phyloP scores from a whole-genome alignment of 2,329 filamentous ascomycete genomes.

The Cladosporium sp. region DNA sequence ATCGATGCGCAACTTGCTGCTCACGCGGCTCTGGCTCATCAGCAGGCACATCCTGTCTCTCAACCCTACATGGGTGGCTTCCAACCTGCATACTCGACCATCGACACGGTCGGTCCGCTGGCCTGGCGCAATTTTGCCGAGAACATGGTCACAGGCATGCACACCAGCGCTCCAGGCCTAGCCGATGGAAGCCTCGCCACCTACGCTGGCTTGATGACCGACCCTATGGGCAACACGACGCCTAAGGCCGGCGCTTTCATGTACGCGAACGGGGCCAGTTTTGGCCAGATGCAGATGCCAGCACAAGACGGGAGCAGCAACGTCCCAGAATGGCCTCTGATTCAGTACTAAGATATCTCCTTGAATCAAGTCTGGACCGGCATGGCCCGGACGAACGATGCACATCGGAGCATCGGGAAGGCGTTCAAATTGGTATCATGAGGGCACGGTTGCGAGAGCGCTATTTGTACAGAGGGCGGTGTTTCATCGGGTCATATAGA shows the following conservation, averaged over 20 bases:
- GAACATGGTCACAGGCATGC: conserved; percentile 18
- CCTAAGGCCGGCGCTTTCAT: neutral
- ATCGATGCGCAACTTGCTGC: conserved; percentile 19
- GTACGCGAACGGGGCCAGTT: conserved; percentile 7
- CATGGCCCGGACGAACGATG: too few species aligned
- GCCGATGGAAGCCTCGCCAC: neutral
- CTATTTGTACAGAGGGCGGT: neutral
- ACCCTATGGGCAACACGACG: neutral
- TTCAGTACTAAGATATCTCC: conserved; percentile 16
- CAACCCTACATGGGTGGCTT: conserved; percentile 18
- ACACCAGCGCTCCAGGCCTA: conserved; percentile 6
- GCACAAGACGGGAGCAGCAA: conserved; percentile 10
- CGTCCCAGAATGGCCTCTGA: conserved; percentile 21
- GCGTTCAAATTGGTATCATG: too few species aligned
- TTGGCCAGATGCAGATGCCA: conserved; percentile 18
- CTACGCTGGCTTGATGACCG: conserved; percentile 2
- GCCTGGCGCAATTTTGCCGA: conserved; percentile 30
- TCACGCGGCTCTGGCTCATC: conserved; percentile 14
- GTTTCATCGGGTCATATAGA: neutral
- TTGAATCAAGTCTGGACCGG: too few species aligned
- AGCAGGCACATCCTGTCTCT: conserved; percentile 9
- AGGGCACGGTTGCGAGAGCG: neutral
- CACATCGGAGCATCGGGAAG: too few species aligned
- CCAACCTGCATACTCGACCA: conserved; percentile 10
- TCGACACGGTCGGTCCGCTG: conserved; percentile 17